phyloP scores from a whole-genome alignment of 2,329 filamentous ascomycete species.

The Aspergillus transmontanensis region DNA sequence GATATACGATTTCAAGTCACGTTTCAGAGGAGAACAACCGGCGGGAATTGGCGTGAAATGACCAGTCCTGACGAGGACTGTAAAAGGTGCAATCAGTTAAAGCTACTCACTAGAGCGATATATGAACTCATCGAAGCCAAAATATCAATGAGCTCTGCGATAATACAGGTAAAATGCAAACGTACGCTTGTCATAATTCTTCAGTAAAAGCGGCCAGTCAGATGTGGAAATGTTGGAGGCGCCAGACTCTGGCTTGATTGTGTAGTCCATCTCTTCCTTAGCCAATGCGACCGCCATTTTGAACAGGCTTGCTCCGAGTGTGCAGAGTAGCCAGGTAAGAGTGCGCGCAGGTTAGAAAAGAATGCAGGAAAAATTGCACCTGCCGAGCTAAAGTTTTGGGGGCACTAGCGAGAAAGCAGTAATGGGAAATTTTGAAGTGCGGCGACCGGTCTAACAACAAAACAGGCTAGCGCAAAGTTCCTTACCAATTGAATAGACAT shows the following conservation, averaged over 20 bases:
- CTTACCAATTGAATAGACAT: constrained; percentile 6
- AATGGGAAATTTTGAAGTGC: constrained; percentile 34
- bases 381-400: constrained; percentile 24
- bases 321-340: constrained; percentile 19
- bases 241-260: constrained; percentile 88
- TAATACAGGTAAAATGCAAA: constrained; percentile 29
- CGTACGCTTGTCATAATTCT: constrained; percentile 92
- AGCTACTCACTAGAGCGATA: constrained; percentile 12
- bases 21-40: constrained; percentile 86
- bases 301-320: constrained; percentile 23
- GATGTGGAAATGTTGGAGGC: constrained; percentile 80
- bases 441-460: constrained; percentile 20
- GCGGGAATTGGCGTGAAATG: constrained; percentile 97
- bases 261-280: constrained; percentile 70
- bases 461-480: constrained; percentile 26
- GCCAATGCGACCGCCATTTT: constrained; percentile 51
- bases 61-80: constrained; percentile 87
- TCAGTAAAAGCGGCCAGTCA: constrained; percentile 89
- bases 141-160: constrained; percentile 8
- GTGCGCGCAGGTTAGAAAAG: constrained; percentile 20
- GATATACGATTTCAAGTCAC: constrained; percentile 96
- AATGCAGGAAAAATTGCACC: constrained; percentile 26
- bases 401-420: constrained; percentile 27
- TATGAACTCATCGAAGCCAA: background rate
- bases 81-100: constrained; percentile 18